Evolutionary conservation across 345 rosid genomes (phyloP).

Genomic region (Psidium guajava): DNA sequence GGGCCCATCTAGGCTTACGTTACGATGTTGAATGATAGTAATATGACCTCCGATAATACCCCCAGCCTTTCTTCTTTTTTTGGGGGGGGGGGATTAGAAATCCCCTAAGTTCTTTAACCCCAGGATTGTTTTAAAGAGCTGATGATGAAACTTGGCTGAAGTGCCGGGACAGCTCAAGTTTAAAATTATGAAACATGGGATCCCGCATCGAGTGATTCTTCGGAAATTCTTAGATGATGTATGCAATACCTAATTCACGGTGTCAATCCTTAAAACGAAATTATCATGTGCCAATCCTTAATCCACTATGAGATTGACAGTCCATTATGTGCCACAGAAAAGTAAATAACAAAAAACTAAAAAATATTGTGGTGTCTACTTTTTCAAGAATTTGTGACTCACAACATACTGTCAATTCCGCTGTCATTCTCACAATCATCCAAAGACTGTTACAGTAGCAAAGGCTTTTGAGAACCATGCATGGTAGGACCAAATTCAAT

Average conservation of each 20-base stretch:
- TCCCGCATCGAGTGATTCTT: neutral
- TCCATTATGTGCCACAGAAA: no score
- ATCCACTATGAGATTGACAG: no score
- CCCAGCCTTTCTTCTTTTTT: neutral
- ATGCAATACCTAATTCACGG: no score
- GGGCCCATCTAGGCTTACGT: neutral
- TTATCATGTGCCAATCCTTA: no score
- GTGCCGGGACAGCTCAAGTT: neutral
- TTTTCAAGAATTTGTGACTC: no score
- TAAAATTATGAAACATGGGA: neutral
- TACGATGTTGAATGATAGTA: neutral
- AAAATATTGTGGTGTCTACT: no score
- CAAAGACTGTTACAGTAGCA: no score
- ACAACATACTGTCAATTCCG: no score
- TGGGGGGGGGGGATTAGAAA: neutral
- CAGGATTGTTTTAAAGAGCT: neutral
- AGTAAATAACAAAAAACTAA: no score
- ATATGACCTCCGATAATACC: neutral
- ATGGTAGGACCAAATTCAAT: neutral
- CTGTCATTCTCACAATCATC: no score
- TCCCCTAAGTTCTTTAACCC: neutral
- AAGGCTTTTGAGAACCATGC: neutral
- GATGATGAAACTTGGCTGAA: neutral
- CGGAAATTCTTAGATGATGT: neutral
- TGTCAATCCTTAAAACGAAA: no score